Conservation (phyloP, 768 basidiomycete species). For the Suillus subaureus region DNA sequence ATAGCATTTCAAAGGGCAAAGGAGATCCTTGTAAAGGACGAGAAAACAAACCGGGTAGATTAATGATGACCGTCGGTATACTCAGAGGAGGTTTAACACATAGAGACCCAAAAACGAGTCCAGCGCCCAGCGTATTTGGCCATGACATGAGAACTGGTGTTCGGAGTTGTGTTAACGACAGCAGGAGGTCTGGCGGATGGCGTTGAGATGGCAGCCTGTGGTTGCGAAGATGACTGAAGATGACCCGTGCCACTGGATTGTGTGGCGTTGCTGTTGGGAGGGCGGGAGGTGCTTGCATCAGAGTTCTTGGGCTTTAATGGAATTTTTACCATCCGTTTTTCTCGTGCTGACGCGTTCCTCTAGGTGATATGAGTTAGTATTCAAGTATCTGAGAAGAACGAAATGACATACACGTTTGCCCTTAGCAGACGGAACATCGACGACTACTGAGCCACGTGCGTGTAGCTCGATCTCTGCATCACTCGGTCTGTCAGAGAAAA, state of each 20-base stretch:
- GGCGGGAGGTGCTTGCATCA: background rate
- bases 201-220: background rate
- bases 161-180: background rate
- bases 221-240: background rate
- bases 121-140: background rate
- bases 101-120: no score
- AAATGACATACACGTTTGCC: background rate
- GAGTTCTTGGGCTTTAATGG: background rate
- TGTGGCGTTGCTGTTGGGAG: background rate
- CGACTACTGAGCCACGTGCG: no score
- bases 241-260: background rate
- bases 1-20: no score
- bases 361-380: background rate
- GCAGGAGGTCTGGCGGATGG: background rate
- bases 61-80: no score
- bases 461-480: background rate
- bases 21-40: no score
- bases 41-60: no score
- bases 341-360: background rate
- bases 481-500: background rate
- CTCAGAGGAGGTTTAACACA: no score
- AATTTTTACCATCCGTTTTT: background rate
- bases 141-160: background rate
- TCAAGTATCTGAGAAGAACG: no score
- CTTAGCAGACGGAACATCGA: background rate